Conservation (phyloP, 176 grass and related monocot species). For the Lolium perenne region DNA sequence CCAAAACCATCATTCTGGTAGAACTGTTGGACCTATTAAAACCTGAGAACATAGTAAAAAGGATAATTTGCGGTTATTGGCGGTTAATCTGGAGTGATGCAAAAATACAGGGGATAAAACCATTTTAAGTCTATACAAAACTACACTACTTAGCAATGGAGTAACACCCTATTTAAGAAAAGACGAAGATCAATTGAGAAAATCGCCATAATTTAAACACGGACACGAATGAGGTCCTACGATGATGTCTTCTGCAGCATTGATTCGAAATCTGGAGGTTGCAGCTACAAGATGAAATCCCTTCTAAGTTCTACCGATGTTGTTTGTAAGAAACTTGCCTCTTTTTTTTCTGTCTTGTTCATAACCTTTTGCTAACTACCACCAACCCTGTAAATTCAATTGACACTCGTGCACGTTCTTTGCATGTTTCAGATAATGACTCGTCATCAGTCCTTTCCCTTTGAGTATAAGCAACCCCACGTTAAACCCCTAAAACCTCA, state of each 20-base stretch:
- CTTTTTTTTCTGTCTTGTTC: no score
- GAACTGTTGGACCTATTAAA: not conserved
- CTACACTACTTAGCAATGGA: not conserved
- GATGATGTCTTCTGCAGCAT: not conserved
- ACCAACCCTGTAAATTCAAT: not conserved
- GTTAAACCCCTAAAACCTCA: constrained; percentile 30
- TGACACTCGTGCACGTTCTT: not conserved
- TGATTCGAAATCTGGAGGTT: not conserved
- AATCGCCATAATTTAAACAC: not conserved
- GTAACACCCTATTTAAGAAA: not conserved
- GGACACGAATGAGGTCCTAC: not conserved
- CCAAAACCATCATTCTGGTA: constrained; percentile 38
- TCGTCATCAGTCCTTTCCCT: not conserved
- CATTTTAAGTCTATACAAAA: not conserved
- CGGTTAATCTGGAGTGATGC: not conserved
- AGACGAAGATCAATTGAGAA: not conserved
- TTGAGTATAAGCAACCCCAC: constrained; percentile 20
- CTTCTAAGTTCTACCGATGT: not conserved
- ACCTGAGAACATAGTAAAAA: constrained; percentile 31
- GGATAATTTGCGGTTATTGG: not conserved
- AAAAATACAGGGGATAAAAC: not conserved
- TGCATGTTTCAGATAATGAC: constrained; percentile 2
- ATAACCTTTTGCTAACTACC: constrained; percentile 4
- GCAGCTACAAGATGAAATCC: not conserved
- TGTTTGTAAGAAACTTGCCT: no score